Conservation (phyloP, 2,329 filamentous ascomycete genomes). For the Aspergillus nomiae region DNA sequence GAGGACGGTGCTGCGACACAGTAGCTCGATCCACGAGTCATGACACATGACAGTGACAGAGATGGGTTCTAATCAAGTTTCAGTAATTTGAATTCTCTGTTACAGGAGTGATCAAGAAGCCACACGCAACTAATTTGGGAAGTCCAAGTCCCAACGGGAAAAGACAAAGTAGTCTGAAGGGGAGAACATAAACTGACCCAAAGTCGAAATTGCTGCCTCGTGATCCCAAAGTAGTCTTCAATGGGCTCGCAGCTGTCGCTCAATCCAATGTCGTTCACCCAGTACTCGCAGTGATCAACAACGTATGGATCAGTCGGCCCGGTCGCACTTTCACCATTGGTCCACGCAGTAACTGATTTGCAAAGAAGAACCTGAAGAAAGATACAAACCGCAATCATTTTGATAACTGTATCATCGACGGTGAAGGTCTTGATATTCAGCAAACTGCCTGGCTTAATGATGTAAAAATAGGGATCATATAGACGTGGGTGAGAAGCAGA, state of each 20-base stretch:
- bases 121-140: not conserved
- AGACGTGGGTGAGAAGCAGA: not conserved
- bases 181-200: not conserved
- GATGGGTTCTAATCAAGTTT: conserved; percentile 10
- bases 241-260: conserved; percentile 12
- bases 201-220: not conserved
- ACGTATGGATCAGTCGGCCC: conserved; percentile 13
- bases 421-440: not conserved
- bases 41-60: not conserved
- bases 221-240: conserved; percentile 12
- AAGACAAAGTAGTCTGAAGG: not conserved
- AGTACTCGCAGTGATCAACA: conserved; percentile 10
- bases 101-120: not conserved
- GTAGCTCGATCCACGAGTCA: conserved; percentile 13
- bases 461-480: not conserved
- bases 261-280: conserved; percentile 12
- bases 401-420: not conserved
- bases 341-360: not conserved
- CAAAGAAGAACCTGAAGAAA: not conserved
- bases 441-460: not conserved
- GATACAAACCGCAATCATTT: not conserved
- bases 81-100: not conserved
- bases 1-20: conserved; percentile 5
- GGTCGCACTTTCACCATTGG: conserved; percentile 7
- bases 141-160: not conserved